Evolutionary conservation across 495 filamentous ascomycete genomes (phyloP).

Genomic region (Collariella sp.): DNA sequence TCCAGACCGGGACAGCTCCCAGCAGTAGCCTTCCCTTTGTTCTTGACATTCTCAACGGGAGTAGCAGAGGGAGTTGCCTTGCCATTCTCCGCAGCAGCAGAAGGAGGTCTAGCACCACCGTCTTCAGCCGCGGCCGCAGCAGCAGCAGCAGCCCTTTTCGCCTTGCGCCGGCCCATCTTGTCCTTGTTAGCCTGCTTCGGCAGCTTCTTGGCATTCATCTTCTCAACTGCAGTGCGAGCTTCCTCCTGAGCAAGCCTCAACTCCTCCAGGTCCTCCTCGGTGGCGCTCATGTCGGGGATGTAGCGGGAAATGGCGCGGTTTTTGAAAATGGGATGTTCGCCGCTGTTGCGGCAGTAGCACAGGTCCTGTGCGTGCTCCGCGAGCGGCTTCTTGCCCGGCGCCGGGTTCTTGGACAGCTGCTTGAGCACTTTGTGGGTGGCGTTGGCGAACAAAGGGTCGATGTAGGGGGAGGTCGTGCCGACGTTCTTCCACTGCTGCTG

Average conservation of each 20-base stretch:
- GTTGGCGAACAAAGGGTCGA: neutral
- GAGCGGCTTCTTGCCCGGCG: neutral
- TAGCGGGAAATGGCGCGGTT: neutral
- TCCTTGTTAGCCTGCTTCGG: conserved; percentile 1
- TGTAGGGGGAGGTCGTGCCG: neutral
- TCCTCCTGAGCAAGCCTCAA: neutral
- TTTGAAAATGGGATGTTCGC: neutral
- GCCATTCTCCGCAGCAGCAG: no score
- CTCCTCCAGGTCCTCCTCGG: neutral
- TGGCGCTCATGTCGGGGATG: neutral
- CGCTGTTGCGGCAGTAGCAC: neutral
- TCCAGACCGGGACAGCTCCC: neutral
- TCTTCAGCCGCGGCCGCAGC: neutral
- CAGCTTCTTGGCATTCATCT: neutral
- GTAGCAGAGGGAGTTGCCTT: no score
- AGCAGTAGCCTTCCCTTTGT: neutral
- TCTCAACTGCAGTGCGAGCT: neutral
- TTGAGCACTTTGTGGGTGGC: neutral
- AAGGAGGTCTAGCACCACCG: no score
- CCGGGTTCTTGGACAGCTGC: neutral
- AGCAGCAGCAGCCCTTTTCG: neutral
- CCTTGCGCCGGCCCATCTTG: neutral
- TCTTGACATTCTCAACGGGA: no score
- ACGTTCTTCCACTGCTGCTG: neutral
- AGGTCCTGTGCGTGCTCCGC: neutral